phyloP scores from a whole-genome alignment of 305 asterid genomes.

The Solanum hybrid region DNA sequence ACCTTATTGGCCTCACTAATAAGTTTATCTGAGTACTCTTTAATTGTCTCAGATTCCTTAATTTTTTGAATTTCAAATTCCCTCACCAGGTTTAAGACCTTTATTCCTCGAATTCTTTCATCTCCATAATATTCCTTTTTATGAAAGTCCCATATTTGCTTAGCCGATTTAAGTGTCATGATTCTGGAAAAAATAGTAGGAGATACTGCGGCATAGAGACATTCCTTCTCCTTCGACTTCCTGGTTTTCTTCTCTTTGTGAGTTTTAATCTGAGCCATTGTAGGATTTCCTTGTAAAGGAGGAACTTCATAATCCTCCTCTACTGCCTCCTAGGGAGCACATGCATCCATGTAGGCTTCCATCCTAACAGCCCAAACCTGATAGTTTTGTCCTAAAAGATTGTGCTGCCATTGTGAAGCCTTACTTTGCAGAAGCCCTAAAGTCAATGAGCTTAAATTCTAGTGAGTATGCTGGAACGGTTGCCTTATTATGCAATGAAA shows the following conservation, averaged over 20 bases:
- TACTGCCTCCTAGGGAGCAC: neutral
- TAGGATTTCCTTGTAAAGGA: neutral
- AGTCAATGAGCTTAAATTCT: constrained; percentile 30
- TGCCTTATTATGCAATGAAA: constrained; percentile 30
- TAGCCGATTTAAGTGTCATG: neutral
- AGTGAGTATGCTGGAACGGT: constrained; percentile 43
- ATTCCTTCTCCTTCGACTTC: neutral
- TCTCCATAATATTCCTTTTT: no score
- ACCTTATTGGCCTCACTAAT: no score
- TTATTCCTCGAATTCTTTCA: no score
- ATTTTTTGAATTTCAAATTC: no score
- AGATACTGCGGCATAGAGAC: neutral
- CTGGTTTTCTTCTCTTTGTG: neutral
- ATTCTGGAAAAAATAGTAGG: neutral
- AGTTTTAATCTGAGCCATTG: neutral
- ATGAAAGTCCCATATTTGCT: neutral
- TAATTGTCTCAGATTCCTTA: no score
- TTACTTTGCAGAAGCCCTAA: constrained; percentile 37
- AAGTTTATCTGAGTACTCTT: no score
- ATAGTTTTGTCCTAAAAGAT: constrained; percentile 24
- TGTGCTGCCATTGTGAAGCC: constrained; percentile 37
- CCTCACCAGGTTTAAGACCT: neutral
- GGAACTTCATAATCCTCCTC: neutral
- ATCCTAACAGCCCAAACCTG: neutral
- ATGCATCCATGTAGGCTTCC: neutral